Conservation (phyloP, 805 yeast genomes). For the Metschnikowia reukaufii region DNA sequence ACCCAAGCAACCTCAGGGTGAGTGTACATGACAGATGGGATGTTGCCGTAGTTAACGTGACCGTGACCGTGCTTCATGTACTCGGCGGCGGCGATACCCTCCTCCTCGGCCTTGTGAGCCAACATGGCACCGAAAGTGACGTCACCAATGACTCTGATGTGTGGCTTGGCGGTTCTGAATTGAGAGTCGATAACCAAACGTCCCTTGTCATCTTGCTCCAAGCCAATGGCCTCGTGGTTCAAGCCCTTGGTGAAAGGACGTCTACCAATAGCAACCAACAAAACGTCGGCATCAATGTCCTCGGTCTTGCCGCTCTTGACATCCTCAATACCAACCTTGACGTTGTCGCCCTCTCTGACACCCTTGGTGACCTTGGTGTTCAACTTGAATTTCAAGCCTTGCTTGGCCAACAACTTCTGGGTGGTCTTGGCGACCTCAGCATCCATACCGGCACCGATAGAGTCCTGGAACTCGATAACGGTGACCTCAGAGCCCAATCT, state of each 20-base stretch:
- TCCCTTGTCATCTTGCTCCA: constrained; percentile 90
- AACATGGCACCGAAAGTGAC: constrained; percentile 98
- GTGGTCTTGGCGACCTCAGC: constrained; percentile 88
- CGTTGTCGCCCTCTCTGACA: constrained; percentile 83
- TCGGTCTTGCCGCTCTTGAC: constrained; percentile 82
- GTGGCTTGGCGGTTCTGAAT: constrained; percentile 87
- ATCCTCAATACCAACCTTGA: constrained; percentile 83
- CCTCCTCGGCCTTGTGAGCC: constrained; percentile 99
- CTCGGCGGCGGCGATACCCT: constrained; percentile 98
- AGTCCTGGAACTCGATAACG: constrained; percentile 82
- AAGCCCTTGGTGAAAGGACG: constrained; percentile 93
- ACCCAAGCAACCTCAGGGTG: constrained; percentile 99
- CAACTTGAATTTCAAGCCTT: constrained; percentile 90
- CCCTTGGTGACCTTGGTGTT: constrained; percentile 91
- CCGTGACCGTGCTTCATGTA: constrained; percentile 92
- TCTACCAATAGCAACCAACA: constrained; percentile 97
- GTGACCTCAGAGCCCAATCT: constrained; percentile 96
- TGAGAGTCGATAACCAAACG: constrained; percentile 92
- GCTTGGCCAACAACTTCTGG: constrained; percentile 88
- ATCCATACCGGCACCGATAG: constrained; percentile 99
- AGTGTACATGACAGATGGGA: constrained; percentile 98
- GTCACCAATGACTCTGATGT: constrained; percentile 97
- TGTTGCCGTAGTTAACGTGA: constrained; percentile 96
- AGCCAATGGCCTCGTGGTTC: constrained; percentile 82
- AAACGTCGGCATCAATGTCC: constrained; percentile 82